Percentiles rank a stretch among this genome's conserved stretches.
Conservation (phyloP, 2,329 filamentous ascomycete genomes). For the Colletotrichum lupini region DNA sequence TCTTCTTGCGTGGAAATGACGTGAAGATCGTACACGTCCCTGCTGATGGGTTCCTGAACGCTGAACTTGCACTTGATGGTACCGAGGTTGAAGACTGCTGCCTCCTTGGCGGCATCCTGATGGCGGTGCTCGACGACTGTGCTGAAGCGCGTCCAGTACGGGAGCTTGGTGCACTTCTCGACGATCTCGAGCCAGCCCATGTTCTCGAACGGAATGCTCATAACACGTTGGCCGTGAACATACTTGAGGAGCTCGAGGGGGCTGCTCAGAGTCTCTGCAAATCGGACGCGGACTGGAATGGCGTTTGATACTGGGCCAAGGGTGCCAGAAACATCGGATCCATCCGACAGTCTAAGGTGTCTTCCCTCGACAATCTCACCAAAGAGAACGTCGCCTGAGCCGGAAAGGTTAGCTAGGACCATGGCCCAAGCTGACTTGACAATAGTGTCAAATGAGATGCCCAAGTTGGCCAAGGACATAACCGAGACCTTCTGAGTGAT, state of each 20-base stretch:
- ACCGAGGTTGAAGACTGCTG: conserved; percentile 56
- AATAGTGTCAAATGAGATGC: conserved; percentile 62
- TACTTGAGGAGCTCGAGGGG: conserved; percentile 60
- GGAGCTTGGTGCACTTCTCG: conserved; percentile 64
- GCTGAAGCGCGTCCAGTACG: conserved; percentile 64
- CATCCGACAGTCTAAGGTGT: conserved; percentile 52
- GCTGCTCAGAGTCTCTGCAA: conserved; percentile 55
- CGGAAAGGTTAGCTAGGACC: conserved; percentile 62
- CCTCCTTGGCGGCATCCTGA: conserved; percentile 51
- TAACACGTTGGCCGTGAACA: conserved; percentile 61
- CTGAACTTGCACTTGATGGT: conserved; percentile 57
- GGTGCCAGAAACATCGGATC: conserved; percentile 66
- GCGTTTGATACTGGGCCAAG: conserved; percentile 60
- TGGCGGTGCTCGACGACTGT: conserved; percentile 64
- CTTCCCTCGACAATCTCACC: conserved; percentile 64
- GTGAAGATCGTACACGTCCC: conserved; percentile 58
- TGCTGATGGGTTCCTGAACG: conserved; percentile 51
- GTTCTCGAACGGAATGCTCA: conserved; percentile 60
- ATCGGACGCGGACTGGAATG: conserved; percentile 60
- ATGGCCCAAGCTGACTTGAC: conserved; percentile 69
- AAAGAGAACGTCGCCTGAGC: conserved; percentile 64
- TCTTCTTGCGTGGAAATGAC: conserved; percentile 53
- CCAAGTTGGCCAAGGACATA: conserved; percentile 53
- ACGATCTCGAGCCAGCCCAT: conserved; percentile 64
- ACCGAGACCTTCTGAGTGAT: conserved; percentile 53